Base-by-base conservation (phyloP, 257 asterid species). In the Solanum chaucha region DNA sequence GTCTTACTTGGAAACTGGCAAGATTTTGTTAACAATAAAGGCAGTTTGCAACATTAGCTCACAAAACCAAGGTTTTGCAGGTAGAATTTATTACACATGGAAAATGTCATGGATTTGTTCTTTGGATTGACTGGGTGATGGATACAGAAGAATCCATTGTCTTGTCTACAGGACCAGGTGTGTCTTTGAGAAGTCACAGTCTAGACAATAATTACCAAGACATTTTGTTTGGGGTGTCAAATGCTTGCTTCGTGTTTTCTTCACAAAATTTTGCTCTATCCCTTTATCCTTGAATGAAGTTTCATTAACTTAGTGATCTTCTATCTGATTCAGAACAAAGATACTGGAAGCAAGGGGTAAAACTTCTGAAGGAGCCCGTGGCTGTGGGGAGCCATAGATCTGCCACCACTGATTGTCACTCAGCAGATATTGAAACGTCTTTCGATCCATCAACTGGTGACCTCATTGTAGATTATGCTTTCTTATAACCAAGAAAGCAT, bases 121-220 rank as follows among this genome's bases (percentile, higher is more conserved):
- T 97, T 44, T 97, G 99, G 99, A 95, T 97, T 65, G 99, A 97
- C 87, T 97, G 98, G 98, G 91, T 93, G 55, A 80, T 96, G 94
- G 94, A 93, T 88, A 87, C 73, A 1, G 90, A 92, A 71, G 91
- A 89, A 34, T 83, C 87, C 86, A 87, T 87, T 41, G 40, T 91
- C 89, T 82, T 94, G 84, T 92, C 95, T 35, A 94, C 97, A 2
- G 99, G 98, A 82, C 98, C 98, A 88, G 99, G 98, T 96, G 68
- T 46, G 90, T 87, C 26, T n/a, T 55, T 67, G 44, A 36, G 14
- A 48, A 80, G 41, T 80, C 4, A 1, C 28, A 28, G 4, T 48
- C 30, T 2, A 1, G 67, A 26, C 24, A 34, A 28, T 26, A 80
- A 80, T 80, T 80, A 26, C 67, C 9, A 24, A 46, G 17, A 46